phyloP scores from a whole-genome alignment of 305 asterid species.

The Withania somnifera region DNA sequence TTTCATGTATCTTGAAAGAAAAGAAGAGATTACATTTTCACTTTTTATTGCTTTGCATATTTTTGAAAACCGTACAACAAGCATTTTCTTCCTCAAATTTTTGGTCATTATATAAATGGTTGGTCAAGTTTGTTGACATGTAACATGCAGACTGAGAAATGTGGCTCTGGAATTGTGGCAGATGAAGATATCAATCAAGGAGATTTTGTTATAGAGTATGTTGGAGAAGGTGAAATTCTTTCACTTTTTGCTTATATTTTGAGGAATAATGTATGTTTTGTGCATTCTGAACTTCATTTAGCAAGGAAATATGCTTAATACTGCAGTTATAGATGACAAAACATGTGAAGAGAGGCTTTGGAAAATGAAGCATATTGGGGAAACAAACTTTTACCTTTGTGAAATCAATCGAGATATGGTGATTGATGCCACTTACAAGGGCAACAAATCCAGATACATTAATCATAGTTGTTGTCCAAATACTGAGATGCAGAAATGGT shows the following conservation, averaged over 20 bases:
- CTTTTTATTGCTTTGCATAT: background rate
- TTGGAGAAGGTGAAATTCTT: constrained; percentile 74
- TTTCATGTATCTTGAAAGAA: background rate
- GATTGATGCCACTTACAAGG: constrained; percentile 96
- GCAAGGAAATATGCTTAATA: background rate
- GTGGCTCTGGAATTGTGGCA: constrained; percentile 93
- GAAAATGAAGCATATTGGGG: constrained; percentile 95
- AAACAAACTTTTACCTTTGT: constrained; percentile 85
- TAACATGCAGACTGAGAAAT: constrained; percentile 76
- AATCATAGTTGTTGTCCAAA: constrained; percentile 97
- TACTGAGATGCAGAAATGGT: constrained; percentile 99
- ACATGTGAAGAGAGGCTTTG: constrained; percentile 97
- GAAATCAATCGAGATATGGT: constrained; percentile 97
- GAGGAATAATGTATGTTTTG: background rate
- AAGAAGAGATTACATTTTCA: background rate
- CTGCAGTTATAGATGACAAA: constrained; percentile 90
- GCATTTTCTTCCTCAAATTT: background rate
- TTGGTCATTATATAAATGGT: background rate
- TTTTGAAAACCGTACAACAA: background rate
- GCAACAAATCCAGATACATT: constrained; percentile 93
- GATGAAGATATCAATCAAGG: constrained; percentile 86
- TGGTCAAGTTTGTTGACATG: background rate
- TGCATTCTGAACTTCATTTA: constrained; percentile 4
- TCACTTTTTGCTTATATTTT: background rate
- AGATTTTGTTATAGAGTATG: constrained; percentile 94